These are phyloP conservation scores for Elsinoe necatrix DNA, from an alignment of 2,329 filamentous ascomycete species.

Conservation along the genomic window DNA sequence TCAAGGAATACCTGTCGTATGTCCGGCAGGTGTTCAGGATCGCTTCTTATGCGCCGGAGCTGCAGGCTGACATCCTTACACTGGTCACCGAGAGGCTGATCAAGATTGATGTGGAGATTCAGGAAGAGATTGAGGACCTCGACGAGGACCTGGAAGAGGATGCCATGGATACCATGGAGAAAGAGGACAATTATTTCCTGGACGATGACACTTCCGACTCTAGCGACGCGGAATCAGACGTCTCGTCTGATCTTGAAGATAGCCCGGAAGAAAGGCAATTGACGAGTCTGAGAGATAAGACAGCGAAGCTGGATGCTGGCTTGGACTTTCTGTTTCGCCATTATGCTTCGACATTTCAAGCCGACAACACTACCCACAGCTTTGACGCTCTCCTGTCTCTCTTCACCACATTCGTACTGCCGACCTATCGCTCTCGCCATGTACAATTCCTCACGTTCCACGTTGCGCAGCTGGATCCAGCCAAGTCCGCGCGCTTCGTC, in stretches of 20 bases:
- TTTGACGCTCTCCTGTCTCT: conserved; percentile 75
- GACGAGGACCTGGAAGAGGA: conserved; percentile 79
- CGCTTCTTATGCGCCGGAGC: conserved; percentile 65
- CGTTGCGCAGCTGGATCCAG: conserved; percentile 74
- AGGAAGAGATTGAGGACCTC: conserved; percentile 83
- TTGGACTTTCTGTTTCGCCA: conserved; percentile 81
- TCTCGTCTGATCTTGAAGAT: conserved; percentile 51
- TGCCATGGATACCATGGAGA: conserved; percentile 48
- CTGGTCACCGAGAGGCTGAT: conserved; percentile 79
- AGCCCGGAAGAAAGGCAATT: conserved; percentile 53
- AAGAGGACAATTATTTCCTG: conserved; percentile 44
- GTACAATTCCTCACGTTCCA: conserved; percentile 95
- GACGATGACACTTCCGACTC: conserved; percentile 44
- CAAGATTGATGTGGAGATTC: conserved; percentile 91
- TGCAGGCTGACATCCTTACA: conserved; percentile 72
- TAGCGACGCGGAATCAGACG: conserved; percentile 62
- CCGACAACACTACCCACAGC: conserved; percentile 61
- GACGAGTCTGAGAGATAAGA: conserved; percentile 66
- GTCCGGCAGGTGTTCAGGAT: conserved; percentile 75
- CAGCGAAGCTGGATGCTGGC: conserved; percentile 84
- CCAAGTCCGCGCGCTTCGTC: conserved; percentile 73
- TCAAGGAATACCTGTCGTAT: conserved; percentile 75
- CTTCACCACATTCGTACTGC: conserved; percentile 80
- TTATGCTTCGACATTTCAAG: conserved; percentile 64
- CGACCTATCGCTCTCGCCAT: conserved; percentile 84